These are phyloP conservation scores for Puccinellia tenuiflora DNA, from an alignment of 176 grass and related monocot species.

Conservation along the genomic window DNA sequence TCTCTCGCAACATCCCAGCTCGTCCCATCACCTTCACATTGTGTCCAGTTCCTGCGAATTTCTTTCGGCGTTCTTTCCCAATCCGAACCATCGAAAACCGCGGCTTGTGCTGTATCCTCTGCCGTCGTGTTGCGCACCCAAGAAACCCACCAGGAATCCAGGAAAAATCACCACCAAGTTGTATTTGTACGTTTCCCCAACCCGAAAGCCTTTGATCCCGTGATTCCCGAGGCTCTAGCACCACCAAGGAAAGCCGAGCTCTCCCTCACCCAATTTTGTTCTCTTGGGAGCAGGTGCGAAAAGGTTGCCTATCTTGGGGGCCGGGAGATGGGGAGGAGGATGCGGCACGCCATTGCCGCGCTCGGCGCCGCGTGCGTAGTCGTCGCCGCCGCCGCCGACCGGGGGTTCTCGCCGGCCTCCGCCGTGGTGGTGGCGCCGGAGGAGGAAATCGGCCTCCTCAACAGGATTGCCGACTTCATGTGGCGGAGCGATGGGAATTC, in stretches of 20 bases:
- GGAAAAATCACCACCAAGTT: no score
- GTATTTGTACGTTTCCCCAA: constrained; percentile 17
- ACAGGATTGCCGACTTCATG: constrained; percentile 50
- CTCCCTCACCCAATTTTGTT: background rate
- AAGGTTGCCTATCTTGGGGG: background rate
- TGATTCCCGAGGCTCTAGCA: background rate
- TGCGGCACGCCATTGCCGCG: constrained; percentile 29
- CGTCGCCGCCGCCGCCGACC: background rate
- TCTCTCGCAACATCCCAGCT: no score
- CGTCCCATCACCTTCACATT: constrained; percentile 2
- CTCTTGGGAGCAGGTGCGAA: background rate
- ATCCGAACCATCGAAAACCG: background rate
- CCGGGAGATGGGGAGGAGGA: constrained; percentile 28
- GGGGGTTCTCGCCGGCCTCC: background rate
- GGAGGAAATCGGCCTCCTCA: constrained; percentile 20
- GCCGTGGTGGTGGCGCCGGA: background rate
- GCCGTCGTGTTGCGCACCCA: background rate
- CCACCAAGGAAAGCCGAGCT: background rate
- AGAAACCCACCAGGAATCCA: background rate
- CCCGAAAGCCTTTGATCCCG: constrained; percentile 4
- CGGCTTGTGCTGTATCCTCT: background rate
- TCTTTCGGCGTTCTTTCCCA: background rate
- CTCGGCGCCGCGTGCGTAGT: constrained; percentile 16
- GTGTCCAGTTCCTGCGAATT: background rate
- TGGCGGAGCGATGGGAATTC: constrained; percentile 38